A percentile compares a stretch with the other conserved stretches of the same genome.
Conservation (phyloP, 2,329 filamentous ascomycete species). For the Hypoxylon sp. region DNA sequence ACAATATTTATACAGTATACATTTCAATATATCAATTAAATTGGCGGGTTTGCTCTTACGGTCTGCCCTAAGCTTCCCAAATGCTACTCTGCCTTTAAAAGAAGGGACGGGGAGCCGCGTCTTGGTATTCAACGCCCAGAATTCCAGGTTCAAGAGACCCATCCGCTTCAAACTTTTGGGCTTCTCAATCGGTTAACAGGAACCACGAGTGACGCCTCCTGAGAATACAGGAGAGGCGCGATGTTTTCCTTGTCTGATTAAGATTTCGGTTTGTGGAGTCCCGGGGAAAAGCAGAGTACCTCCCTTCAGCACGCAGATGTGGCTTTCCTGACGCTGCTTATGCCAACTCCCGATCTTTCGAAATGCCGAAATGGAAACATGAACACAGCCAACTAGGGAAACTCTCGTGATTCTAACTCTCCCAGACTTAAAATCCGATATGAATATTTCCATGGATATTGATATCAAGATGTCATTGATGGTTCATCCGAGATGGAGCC, state of each 20-base stretch:
- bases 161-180: constrained; percentile 23
- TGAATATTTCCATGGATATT: not conserved
- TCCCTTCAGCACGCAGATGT: constrained; percentile 2
- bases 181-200: not conserved
- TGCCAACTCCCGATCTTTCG: constrained; percentile 2
- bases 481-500: not conserved
- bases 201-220: not conserved
- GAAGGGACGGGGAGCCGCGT: constrained; percentile 25
- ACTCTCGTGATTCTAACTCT: not conserved
- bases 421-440: not conserved
- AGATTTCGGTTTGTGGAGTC: not conserved
- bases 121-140: constrained; percentile 32
- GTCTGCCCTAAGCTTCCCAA: too few relatives aligned
- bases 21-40: too few relatives aligned
- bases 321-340: not conserved
- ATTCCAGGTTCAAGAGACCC: constrained; percentile 17
- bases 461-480: not conserved
- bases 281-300: not conserved
- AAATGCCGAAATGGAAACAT: constrained; percentile 1
- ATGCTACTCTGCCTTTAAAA: constrained; percentile 15
- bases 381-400: not conserved
- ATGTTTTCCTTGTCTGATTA: constrained; percentile 9
- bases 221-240: not conserved
- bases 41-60: too few relatives aligned
- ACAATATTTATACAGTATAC: too few relatives aligned